Conservation (phyloP, 495 filamentous ascomycete genomes). For the Parmelia sp. region DNA sequence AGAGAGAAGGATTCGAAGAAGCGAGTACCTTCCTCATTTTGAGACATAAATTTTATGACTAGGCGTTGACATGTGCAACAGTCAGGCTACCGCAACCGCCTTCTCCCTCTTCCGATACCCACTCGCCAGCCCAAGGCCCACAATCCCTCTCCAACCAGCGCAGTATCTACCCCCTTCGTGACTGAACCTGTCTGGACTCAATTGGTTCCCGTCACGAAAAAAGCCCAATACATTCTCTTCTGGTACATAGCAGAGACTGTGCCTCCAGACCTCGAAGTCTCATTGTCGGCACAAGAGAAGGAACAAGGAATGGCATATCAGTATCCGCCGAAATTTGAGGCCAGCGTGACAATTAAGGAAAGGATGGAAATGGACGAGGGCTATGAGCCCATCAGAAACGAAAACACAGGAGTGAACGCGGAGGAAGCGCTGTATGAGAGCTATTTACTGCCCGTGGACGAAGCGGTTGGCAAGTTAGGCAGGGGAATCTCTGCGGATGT, state of each 20-base stretch:
- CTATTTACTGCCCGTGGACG: slow-evolving; percentile 36
- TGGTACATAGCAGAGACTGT: slow-evolving; percentile 48
- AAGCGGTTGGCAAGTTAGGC: slow-evolving; percentile 36
- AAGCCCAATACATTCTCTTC: slow-evolving; percentile 40
- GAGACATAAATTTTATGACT: neutral
- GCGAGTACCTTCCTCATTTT: slow-evolving; percentile 18
- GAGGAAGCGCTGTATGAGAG: slow-evolving; percentile 41
- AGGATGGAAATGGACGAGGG: slow-evolving; percentile 35
- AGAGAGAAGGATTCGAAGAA: slow-evolving; percentile 46
- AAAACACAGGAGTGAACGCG: slow-evolving; percentile 40
- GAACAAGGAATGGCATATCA: slow-evolving; percentile 22
- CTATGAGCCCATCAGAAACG: slow-evolving; percentile 38
- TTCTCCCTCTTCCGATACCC: slow-evolving; percentile 38
- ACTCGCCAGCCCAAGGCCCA: slow-evolving; percentile 37
- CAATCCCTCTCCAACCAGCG: slow-evolving; percentile 17
- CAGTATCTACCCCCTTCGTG: slow-evolving; percentile 23
- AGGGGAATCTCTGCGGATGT: slow-evolving; percentile 37
- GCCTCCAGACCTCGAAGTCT: slow-evolving; percentile 34
- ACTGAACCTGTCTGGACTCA: slow-evolving; percentile 42
- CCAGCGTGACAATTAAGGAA: slow-evolving; percentile 31
- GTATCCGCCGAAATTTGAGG: slow-evolving; percentile 28
- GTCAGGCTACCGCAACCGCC: slow-evolving; percentile 44
- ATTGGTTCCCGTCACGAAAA: slow-evolving; percentile 29
- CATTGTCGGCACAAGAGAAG: slow-evolving; percentile 11
- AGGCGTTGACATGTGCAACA: slow-evolving; percentile 6